Conservation (phyloP, 495 filamentous ascomycete species). For the Chaetomidium leptoderma region DNA sequence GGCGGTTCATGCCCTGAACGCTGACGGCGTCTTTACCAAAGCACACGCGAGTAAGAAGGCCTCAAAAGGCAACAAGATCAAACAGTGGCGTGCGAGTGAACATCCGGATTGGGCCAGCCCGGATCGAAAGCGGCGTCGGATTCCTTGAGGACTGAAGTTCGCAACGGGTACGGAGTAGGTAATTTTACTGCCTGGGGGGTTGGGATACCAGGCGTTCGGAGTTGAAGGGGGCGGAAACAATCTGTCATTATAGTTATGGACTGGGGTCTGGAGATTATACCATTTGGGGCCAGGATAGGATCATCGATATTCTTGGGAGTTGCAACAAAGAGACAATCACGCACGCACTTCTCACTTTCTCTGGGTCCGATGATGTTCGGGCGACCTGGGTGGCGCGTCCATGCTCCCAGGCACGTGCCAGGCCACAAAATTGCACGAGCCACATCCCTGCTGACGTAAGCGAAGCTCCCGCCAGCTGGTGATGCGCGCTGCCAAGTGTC, state of each 20-base stretch:
- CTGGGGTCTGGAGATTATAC: neutral
- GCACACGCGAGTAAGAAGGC: constrained; percentile 44
- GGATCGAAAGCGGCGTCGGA: constrained; percentile 8
- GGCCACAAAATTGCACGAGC: neutral
- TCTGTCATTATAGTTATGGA: neutral
- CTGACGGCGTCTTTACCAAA: constrained; percentile 38
- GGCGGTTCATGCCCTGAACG: constrained; percentile 37
- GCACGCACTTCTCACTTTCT: neutral
- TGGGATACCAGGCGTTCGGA: constrained; percentile 5
- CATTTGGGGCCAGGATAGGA: neutral
- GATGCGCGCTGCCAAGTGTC: neutral
- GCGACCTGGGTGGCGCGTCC: no score
- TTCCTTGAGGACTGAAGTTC: neutral
- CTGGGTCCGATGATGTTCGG: constrained; percentile 5
- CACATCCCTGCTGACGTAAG: constrained; percentile 2
- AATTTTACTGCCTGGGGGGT: neutral
- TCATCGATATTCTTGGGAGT: neutral
- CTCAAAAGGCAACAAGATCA: constrained; percentile 48
- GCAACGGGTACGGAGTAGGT: neutral
- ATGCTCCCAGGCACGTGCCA: neutral
- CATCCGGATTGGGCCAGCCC: constrained; percentile 45
- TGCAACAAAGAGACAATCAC: neutral
- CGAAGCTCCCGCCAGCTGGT: constrained; percentile 4
- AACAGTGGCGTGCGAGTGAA: constrained; percentile 46
- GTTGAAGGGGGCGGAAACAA: neutral